Evolutionary conservation across 768 basidiomycete genomes (phyloP).

Genomic region (Hygrophorus pudorinus): DNA sequence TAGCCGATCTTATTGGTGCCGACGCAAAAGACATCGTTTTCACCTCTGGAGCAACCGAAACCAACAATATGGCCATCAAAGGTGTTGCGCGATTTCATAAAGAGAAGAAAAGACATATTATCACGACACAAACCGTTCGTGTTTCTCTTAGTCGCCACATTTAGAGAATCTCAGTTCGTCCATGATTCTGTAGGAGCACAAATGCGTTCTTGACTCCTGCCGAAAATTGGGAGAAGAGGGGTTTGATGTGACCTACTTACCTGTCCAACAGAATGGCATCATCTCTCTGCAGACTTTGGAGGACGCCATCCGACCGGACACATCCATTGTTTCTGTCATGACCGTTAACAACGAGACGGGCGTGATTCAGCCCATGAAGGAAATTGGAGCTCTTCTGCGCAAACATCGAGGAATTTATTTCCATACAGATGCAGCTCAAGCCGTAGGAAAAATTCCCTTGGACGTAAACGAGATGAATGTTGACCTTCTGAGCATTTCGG

Average conservation of each 20-base stretch:
- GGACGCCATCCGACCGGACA: slow-evolving; percentile 83
- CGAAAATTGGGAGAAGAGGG: slow-evolving; percentile 93
- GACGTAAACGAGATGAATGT: slow-evolving; percentile 95
- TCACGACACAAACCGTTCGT: slow-evolving; percentile 87
- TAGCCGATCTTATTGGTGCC: slow-evolving; percentile 90
- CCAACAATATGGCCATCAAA: slow-evolving; percentile 96
- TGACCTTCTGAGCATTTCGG: slow-evolving; percentile 92
- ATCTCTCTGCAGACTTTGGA: slow-evolving; percentile 73
- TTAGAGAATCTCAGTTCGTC: neutral
- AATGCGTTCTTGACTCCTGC: slow-evolving; percentile 98
- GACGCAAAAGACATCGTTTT: slow-evolving; percentile 94
- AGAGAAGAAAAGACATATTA: slow-evolving; percentile 87
- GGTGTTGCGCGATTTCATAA: slow-evolving; percentile 94
- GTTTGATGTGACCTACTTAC: slow-evolving; percentile 96
- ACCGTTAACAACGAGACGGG: slow-evolving; percentile 99
- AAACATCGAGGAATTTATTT: slow-evolving; percentile 88
- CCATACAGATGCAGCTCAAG: slow-evolving; percentile 98
- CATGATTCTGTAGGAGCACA: slow-evolving; percentile 68
- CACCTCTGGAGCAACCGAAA: slow-evolving; percentile 96
- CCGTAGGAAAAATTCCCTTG: slow-evolving; percentile 81
- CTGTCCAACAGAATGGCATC: slow-evolving; percentile 80
- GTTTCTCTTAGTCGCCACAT: neutral
- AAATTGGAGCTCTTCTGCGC: slow-evolving; percentile 80
- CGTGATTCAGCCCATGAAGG: slow-evolving; percentile 93
- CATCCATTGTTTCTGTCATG: slow-evolving; percentile 95